These are phyloP conservation scores for Dysphania ambrosioides DNA, from an alignment of 148 eudicot genomes.

Conservation along the genomic window DNA sequence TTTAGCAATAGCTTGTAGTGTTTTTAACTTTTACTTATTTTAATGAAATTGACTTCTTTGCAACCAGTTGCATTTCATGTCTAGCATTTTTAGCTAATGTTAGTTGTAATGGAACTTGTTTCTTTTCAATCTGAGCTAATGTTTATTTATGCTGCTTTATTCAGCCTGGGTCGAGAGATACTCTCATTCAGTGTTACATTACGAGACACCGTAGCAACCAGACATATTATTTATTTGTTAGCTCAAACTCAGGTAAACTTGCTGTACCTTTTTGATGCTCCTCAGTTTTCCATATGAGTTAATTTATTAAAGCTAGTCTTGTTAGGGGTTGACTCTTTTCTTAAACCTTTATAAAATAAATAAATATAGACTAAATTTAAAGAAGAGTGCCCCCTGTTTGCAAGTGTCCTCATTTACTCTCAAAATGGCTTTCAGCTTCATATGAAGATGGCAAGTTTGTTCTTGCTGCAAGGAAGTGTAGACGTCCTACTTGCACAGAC, in stretches of 20 bases:
- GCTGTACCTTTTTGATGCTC: constrained; percentile 2
- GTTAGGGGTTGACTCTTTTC: neutral
- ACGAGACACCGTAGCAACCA: constrained; percentile 75
- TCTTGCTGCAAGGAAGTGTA: constrained; percentile 73
- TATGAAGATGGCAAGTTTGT: constrained; percentile 84
- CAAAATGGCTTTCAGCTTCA: constrained; percentile 42
- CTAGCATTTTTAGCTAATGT: neutral
- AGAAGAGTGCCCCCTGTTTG: neutral
- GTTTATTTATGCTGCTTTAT: constrained; percentile 19
- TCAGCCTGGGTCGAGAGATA: constrained; percentile 89
- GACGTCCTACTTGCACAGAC: constrained; percentile 80
- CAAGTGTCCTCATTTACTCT: neutral
- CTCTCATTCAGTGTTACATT: constrained; percentile 72
- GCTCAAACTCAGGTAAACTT: constrained; percentile 53
- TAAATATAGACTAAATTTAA: neutral
- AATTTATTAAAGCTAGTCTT: neutral
- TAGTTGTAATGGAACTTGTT: neutral
- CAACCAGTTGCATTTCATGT: neutral
- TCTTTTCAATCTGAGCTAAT: neutral
- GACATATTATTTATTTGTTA: constrained; percentile 67
- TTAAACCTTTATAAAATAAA: neutral
- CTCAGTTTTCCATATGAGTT: neutral
- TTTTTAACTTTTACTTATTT: neutral
- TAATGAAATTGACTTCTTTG: neutral
- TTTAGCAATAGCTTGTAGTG: neutral